Base-by-base conservation (phyloP, 2,329 filamentous ascomycete genomes). In the Cercospora canescens region DNA sequence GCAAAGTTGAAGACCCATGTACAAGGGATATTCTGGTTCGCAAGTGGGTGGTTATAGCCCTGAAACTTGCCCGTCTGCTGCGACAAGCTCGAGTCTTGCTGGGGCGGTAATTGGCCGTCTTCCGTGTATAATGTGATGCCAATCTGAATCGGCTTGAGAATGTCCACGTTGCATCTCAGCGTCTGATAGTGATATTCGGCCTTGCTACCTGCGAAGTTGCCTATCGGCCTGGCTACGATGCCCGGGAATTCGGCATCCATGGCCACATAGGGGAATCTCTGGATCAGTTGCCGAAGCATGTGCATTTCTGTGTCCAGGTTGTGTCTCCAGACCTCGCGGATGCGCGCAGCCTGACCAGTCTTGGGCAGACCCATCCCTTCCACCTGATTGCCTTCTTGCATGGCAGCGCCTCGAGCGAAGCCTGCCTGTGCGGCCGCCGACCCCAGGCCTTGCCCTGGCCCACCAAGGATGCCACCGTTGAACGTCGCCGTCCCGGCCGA, bases 241-340 rank as follows among this genome's bases (percentile, higher is more conserved):
- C 95, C 95, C n/a, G 95, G 95, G 74, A 99, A 99, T 78, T 98
- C 94, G 26, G 95, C 97, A 78, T 99, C 95, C 95, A 99, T 98
- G 73, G 94, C 94, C 80, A 99, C 94, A 77, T 96, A 98, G 48
- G 93, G 92, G 79, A 96, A 98, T 75, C 91, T 92, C 68, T 96
- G 91, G 70, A 98, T 88, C 74, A 98, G 82, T 66, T 91, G 88
- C 78, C 94, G 87, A 72, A 99, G 80, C 58, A 91, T 83, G 8
- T 88, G 90, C 90, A 99, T 95, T 82, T 99, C 95, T 76, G 96
- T 91, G 28, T 92, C 87, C 69, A 98, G 81, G 75, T 98, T 98
- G 73, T 93, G 88, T 77, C 91, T 91, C 95, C 95, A 99, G 41
- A 99, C 95, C 75, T 99, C 94, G 70, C 94, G 88, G 89, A 98